phyloP scores from a whole-genome alignment of 306 rosid genomes.

The Corylus americana region DNA sequence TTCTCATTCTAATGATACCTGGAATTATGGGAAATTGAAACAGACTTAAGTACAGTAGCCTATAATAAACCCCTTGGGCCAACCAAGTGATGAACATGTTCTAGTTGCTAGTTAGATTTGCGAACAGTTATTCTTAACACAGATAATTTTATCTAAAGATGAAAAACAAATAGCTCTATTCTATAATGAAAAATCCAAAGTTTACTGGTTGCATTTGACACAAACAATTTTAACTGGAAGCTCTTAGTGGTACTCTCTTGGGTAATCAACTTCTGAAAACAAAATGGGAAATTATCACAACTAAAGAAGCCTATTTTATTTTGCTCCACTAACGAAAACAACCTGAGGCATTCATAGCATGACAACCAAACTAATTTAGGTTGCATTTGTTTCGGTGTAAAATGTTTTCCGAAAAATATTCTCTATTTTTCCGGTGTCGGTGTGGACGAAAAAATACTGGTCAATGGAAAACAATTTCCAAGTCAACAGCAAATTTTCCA shows the following conservation, averaged over 20 bases:
- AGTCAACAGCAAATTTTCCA: too few species aligned
- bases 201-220: slow-evolving; percentile 11
- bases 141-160: too few species aligned
- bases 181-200: neutral
- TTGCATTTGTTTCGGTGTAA: too few species aligned
- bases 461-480: too few species aligned
- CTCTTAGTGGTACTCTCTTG: neutral
- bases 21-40: neutral
- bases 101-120: neutral
- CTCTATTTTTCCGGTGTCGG: too few species aligned
- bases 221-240: neutral
- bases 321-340: neutral
- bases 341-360: neutral
- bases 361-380: neutral
- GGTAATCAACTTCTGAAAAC: neutral
- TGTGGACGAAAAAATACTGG: too few species aligned
- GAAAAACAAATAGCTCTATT: too few species aligned
- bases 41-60: neutral
- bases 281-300: neutral
- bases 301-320: neutral
- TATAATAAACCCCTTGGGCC: neutral
- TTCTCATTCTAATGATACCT: neutral
- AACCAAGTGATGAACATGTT: neutral
- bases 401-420: too few species aligned
- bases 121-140: neutral